These are phyloP conservation scores for Euphorbia celastroides DNA, from an alignment of 441 rosid species.

Conservation along the genomic window DNA sequence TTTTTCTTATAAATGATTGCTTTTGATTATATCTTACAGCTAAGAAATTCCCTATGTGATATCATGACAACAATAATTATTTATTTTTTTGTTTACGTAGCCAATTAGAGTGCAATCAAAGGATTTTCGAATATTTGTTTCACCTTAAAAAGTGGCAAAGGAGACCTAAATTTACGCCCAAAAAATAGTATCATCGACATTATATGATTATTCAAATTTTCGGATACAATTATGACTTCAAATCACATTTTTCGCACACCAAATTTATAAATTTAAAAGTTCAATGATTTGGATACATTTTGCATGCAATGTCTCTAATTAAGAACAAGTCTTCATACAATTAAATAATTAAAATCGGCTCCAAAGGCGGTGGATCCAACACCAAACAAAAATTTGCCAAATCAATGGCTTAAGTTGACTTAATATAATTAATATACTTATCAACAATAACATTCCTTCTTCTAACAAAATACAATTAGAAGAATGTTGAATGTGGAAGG, in stretches of 20 bases:
- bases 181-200: not conserved
- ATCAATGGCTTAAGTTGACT: constrained; percentile 36
- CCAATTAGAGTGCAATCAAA: too few species aligned
- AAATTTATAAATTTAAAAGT: constrained; percentile 13
- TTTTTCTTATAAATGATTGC: too few species aligned
- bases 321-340: not conserved
- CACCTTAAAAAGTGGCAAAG: not conserved
- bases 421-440: not conserved
- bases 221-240: not conserved
- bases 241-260: constrained; percentile 13
- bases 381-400: constrained; percentile 16
- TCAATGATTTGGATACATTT: too few species aligned
- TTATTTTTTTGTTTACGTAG: too few species aligned
- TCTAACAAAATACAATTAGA: constrained; percentile 14
- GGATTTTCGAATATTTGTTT: too few species aligned
- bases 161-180: constrained; percentile 11
- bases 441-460: not conserved
- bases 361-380: constrained; percentile 13
- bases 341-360: not conserved
- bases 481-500: constrained; percentile 32
- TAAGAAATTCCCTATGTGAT: not conserved
- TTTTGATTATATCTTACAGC: not conserved
- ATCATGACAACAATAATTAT: not conserved
- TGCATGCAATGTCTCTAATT: constrained; percentile 10
- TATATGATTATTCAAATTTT: not conserved